Evolutionary conservation across 148 eudicot species (phyloP).

Genomic region (Amaranthus hypochondriacus): DNA sequence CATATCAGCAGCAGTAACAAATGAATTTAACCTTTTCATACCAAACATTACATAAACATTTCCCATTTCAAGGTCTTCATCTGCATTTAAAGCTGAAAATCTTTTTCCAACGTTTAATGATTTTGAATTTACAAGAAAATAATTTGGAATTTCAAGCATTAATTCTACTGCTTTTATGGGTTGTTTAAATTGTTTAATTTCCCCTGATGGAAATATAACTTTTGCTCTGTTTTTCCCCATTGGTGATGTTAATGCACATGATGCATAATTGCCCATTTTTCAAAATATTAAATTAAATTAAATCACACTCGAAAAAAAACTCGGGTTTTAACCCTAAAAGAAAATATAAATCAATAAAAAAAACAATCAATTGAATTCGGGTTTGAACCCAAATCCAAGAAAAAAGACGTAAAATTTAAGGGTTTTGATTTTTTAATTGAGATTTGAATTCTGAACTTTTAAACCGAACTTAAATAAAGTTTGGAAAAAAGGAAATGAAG

Average conservation of each 20-base stretch:
- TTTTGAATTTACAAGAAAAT: slow-evolving; percentile 49
- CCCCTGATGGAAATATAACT: slow-evolving; percentile 68
- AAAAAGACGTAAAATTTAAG: too few relatives aligned
- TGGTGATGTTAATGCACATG: slow-evolving; percentile 47
- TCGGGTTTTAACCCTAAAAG: too few relatives aligned
- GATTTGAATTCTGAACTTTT: too few relatives aligned
- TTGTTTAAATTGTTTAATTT: slow-evolving; percentile 46
- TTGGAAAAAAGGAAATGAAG: background rate
- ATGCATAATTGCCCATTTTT: slow-evolving; percentile 72
- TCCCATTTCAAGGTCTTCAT: slow-evolving; percentile 67
- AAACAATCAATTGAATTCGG: too few relatives aligned
- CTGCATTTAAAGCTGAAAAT: slow-evolving; percentile 68
- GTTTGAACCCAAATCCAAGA: too few relatives aligned
- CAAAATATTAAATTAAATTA: too few relatives aligned
- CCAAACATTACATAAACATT: slow-evolving; percentile 60
- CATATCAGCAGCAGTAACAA: slow-evolving; percentile 64
- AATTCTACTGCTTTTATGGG: slow-evolving; percentile 67
- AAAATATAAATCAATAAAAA: too few relatives aligned
- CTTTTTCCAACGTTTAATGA: slow-evolving; percentile 52
- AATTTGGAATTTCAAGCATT: slow-evolving; percentile 69
- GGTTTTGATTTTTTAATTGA: too few relatives aligned
- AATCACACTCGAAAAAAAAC: too few relatives aligned
- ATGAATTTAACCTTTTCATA: slow-evolving; percentile 62
- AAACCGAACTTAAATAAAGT: too few relatives aligned
- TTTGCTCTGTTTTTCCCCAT: slow-evolving; percentile 29